Evolutionary conservation across 768 basidiomycete species (phyloP), one percentile per base, ranked within the genome.

Genomic region (Russula earlei): DNA sequence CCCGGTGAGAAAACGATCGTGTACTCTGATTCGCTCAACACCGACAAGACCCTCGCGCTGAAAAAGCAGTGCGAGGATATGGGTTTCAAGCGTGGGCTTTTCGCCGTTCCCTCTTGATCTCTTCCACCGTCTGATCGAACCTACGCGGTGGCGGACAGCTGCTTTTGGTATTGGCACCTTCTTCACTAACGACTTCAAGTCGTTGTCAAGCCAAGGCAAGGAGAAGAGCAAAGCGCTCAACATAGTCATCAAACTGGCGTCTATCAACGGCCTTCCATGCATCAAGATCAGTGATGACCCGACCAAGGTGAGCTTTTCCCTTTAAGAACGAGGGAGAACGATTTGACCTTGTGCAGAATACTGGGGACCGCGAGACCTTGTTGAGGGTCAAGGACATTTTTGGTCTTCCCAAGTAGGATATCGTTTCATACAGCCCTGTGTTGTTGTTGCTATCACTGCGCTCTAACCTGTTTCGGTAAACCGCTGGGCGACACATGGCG

Each of bases 201-300:
- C 64, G 43, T 66, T 59, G 67, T 77, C 71, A 52, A 72, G 72
- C 8, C 63, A 70, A 27, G 68, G 77, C 63, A 65, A 63, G 67
- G 78, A 80, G 65, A 81, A 80, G 70, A 91, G 87, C 71, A 87
- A 82, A 65, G 80, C 91, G 20, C 68, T 96, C 60, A 96, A 95
- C 66, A 97, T 98, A 66, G 95, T 99, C 47, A 93, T 97, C 72
- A 97, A 97, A 66, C 75, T 99, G 9, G 78, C 81, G 37, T 77
- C 80, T 43, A 84, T 96, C 12, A 75, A 89, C 64, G 79, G 77
- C 10, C 75, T 75, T 54, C 81, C 84, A 1, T 95, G 92, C 62
- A 81, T 98, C 62, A 98, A 99, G 71, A 82, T 99, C 63, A 93
- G 91, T 53, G 96, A 97, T 68, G 94, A 98, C 65, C 66, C 85